Percentiles rank a stretch among this genome's conserved stretches.
Conservation (phyloP, 148 eudicot genomes). For the Persicaria maculosa region DNA sequence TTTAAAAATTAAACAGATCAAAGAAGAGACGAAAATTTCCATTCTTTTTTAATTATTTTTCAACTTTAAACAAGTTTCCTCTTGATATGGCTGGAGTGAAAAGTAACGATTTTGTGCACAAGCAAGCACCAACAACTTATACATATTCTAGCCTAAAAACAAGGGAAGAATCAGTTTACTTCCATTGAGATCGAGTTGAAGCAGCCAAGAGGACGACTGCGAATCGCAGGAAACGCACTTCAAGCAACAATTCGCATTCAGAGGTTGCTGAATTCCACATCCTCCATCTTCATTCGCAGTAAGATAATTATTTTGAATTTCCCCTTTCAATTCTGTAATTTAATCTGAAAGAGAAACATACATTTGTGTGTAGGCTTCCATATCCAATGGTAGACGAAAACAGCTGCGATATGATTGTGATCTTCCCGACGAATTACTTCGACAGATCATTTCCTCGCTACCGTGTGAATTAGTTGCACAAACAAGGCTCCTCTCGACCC, state of each 20-base stretch:
- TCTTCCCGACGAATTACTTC: neutral
- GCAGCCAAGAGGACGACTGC: neutral
- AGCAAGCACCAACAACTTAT: too few species aligned
- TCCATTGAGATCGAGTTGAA: too few species aligned
- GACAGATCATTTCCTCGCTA: neutral
- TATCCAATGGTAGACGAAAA: slow-evolving; percentile 10
- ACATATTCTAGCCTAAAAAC: too few species aligned
- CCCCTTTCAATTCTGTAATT: neutral
- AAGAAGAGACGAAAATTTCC: too few species aligned
- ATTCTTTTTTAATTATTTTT: too few species aligned
- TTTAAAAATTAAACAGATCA: too few species aligned
- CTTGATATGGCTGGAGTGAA: too few species aligned
- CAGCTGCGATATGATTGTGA: neutral
- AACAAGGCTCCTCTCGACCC: neutral
- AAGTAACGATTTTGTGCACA: too few species aligned
- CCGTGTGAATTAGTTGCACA: neutral
- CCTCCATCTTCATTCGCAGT: neutral
- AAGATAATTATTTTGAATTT: neutral
- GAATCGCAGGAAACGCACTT: neutral
- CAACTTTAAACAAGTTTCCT: too few species aligned
- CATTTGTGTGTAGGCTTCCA: neutral
- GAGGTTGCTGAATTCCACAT: neutral
- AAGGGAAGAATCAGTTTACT: too few species aligned
- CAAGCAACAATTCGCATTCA: neutral
- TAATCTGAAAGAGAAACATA: neutral